Evolutionary conservation across 2,329 filamentous ascomycete species (phyloP).

Genomic region (Penicillium paneum): DNA sequence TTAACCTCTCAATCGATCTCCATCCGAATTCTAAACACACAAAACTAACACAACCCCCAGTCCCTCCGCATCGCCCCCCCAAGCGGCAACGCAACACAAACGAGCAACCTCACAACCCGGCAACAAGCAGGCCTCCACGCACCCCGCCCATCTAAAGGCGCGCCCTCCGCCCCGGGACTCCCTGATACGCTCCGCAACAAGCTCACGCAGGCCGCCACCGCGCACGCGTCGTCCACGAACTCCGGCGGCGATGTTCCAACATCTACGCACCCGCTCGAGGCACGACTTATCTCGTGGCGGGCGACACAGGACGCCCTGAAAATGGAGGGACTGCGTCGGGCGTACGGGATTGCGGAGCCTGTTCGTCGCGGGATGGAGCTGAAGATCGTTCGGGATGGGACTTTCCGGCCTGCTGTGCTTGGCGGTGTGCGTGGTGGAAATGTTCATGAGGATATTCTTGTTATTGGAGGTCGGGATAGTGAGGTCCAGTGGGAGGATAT

Average conservation of each 20-base stretch:
- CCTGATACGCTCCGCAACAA: constrained; percentile 90
- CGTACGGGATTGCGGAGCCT: constrained; percentile 90
- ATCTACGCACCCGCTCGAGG: constrained; percentile 83
- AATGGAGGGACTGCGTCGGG: constrained; percentile 81
- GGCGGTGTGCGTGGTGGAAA: constrained; percentile 57
- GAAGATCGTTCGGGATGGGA: constrained; percentile 73
- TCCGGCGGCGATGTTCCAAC: constrained; percentile 44
- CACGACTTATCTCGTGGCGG: constrained; percentile 85
- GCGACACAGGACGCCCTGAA: constrained; percentile 81
- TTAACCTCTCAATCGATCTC: not conserved
- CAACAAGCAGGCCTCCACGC: constrained; percentile 39
- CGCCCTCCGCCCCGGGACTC: constrained; percentile 87
- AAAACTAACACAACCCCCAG: constrained; percentile 46
- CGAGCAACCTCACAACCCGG: constrained; percentile 62
- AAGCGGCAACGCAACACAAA: constrained; percentile 62
- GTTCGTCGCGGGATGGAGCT: constrained; percentile 92
- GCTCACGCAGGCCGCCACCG: constrained; percentile 61
- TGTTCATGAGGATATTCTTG: constrained; percentile 85
- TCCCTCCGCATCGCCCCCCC: constrained; percentile 86
- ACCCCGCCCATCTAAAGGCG: constrained; percentile 61
- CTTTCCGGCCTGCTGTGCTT: constrained; percentile 71
- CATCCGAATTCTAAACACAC: not conserved
- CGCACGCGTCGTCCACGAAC: constrained; percentile 45
- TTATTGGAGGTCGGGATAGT: constrained; percentile 65
- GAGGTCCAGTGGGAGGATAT: constrained; percentile 92